Conservation (phyloP, 2,329 filamentous ascomycete species). For the Ceratocystiopsis minuta region DNA sequence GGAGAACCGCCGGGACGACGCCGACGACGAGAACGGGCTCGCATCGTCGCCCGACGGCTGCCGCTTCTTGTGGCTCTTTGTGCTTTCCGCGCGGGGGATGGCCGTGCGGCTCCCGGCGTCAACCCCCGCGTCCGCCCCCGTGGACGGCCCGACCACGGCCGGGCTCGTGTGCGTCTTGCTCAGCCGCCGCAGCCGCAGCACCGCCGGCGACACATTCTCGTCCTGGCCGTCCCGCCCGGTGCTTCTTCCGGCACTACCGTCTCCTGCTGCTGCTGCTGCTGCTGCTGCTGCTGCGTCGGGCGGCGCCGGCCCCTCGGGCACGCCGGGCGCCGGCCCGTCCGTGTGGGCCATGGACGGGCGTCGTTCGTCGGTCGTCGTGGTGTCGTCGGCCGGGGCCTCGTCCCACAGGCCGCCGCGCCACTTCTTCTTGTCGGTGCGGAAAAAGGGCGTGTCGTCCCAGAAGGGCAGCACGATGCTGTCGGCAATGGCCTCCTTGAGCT, state of each 20-base stretch:
- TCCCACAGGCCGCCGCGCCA: slow-evolving; percentile 76
- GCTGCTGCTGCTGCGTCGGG: too few species aligned
- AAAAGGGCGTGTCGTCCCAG: slow-evolving; percentile 92
- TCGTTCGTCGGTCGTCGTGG: slow-evolving; percentile 19
- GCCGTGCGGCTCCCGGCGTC: slow-evolving; percentile 8
- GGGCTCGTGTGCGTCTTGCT: slow-evolving; percentile 40
- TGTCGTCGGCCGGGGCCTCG: slow-evolving; percentile 20
- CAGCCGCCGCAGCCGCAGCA: slow-evolving; percentile 21
- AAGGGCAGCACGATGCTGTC: slow-evolving; percentile 85
- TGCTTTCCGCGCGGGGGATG: slow-evolving; percentile 18
- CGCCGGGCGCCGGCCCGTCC: too few species aligned
- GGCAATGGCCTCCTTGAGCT: slow-evolving; percentile 82
- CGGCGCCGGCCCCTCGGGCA: too few species aligned
- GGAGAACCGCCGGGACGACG: slow-evolving; percentile 23
- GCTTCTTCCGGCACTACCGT: too few species aligned
- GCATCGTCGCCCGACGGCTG: slow-evolving; percentile 18
- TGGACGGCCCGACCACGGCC: slow-evolving; percentile 9
- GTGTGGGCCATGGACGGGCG: neutral
- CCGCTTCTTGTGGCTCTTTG: slow-evolving; percentile 18
- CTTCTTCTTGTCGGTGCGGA: slow-evolving; percentile 56
- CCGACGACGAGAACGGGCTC: neutral
- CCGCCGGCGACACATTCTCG: slow-evolving; percentile 17
- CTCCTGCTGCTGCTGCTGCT: too few species aligned
- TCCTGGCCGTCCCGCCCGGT: slow-evolving; percentile 14
- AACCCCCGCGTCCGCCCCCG: slow-evolving; percentile 20